phyloP scores from a whole-genome alignment of 2,329 filamentous ascomycete genomes.

The Talaromyces sp. region DNA sequence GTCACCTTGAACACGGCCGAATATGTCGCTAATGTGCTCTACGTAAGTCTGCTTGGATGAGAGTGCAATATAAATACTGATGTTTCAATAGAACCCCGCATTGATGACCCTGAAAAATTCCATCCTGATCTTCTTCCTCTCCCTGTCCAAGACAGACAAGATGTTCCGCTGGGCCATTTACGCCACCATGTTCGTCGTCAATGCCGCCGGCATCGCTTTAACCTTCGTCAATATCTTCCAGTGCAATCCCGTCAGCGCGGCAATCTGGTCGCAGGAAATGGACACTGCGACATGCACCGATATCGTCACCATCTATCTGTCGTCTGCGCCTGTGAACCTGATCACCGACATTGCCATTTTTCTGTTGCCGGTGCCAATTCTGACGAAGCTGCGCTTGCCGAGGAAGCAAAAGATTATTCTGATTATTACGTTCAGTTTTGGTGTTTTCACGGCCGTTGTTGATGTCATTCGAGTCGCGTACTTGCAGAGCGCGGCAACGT shows the following conservation, averaged over 20 bases:
- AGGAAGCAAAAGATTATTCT: slow-evolving; percentile 82
- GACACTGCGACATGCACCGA: slow-evolving; percentile 51
- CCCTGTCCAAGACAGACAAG: slow-evolving; percentile 71
- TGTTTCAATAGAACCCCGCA: slow-evolving; percentile 64
- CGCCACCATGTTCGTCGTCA: slow-evolving; percentile 70
- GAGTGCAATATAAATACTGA: slow-evolving; percentile 10
- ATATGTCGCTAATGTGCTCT: slow-evolving; percentile 58
- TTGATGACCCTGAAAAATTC: slow-evolving; percentile 90
- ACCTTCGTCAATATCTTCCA: slow-evolving; percentile 86
- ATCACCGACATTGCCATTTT: slow-evolving; percentile 85
- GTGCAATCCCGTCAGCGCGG: slow-evolving; percentile 68
- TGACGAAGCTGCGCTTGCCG: slow-evolving; percentile 81
- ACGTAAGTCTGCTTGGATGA: slow-evolving; percentile 37
- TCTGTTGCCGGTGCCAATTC: slow-evolving; percentile 78
- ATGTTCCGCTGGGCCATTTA: slow-evolving; percentile 80
- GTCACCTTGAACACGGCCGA: slow-evolving; percentile 42
- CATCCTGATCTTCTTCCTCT: slow-evolving; percentile 86
- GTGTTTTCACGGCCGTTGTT: slow-evolving; percentile 80
- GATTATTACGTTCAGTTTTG: slow-evolving; percentile 78
- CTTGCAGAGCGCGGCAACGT: slow-evolving; percentile 64
- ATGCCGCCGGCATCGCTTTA: slow-evolving; percentile 69
- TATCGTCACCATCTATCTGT: slow-evolving; percentile 60
- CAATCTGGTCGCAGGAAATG: slow-evolving; percentile 53
- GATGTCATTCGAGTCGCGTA: slow-evolving; percentile 89
- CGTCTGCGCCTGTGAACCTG: slow-evolving; percentile 84